These are phyloP conservation scores for Salix viminalis DNA, from an alignment of 345 rosid genomes.

Conservation along the genomic window DNA sequence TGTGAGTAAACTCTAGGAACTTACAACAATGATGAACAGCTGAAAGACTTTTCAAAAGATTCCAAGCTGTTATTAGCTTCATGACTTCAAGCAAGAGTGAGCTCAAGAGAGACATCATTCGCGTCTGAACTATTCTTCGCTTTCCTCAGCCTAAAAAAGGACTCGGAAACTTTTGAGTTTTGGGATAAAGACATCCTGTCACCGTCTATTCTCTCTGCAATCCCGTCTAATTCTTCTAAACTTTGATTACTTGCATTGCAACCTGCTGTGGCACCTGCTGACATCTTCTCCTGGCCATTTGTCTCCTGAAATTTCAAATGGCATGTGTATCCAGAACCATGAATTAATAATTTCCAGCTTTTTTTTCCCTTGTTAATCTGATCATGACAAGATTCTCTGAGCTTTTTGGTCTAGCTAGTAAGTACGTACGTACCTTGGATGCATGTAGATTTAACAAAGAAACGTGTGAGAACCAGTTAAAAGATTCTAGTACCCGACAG, in stretches of 20 bases:
- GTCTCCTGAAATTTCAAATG: not conserved
- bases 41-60: not conserved
- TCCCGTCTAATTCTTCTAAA: slow-evolving; percentile 9
- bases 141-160: slow-evolving; percentile 16
- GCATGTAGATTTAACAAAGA: too few species aligned
- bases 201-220: slow-evolving; percentile 10
- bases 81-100: slow-evolving; percentile 36
- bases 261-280: not conserved
- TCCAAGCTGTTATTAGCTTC: not conserved
- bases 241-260: not conserved
- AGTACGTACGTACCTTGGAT: too few species aligned
- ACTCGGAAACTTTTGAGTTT: not conserved
- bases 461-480: too few species aligned
- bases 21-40: not conserved
- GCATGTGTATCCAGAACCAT: not conserved
- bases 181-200: slow-evolving; percentile 11
- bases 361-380: too few species aligned
- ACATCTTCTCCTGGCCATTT: not conserved
- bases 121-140: slow-evolving; percentile 8
- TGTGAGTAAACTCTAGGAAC: not conserved
- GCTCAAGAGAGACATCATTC: slow-evolving; percentile 39
- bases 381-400: not conserved
- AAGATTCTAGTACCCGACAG: not conserved
- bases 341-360: not conserved
- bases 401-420: too few species aligned